Evolutionary conservation across 2,329 filamentous ascomycete species (phyloP).

Genomic region (Aphanoascus verrucosus): DNA sequence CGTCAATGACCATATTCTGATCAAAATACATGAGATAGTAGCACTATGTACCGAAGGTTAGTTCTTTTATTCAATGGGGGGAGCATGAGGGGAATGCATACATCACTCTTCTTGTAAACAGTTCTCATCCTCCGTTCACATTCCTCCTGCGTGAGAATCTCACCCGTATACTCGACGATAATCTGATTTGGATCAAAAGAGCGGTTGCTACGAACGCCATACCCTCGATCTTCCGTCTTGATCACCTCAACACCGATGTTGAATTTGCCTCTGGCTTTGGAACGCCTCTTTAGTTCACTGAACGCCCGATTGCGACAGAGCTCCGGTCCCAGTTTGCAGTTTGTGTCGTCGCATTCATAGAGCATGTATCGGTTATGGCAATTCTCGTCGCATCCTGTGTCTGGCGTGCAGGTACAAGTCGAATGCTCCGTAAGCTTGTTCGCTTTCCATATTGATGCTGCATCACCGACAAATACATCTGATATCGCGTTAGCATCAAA

Average conservation of each 20-base stretch:
- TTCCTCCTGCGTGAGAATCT: constrained; percentile 92
- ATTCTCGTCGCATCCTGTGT: constrained; percentile 73
- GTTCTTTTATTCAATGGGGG: not conserved
- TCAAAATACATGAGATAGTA: constrained; percentile 99
- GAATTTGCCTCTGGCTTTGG: constrained; percentile 70
- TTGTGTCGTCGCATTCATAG: constrained; percentile 86
- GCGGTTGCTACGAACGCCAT: constrained; percentile 82
- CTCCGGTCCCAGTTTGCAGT: constrained; percentile 68
- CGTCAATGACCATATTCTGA: constrained; percentile 97
- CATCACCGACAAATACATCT: constrained; percentile 88
- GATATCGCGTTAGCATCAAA: constrained; percentile 1
- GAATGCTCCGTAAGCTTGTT: constrained; percentile 63
- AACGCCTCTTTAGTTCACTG: constrained; percentile 62
- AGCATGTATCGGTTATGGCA: constrained; percentile 96
- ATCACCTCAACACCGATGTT: constrained; percentile 91
- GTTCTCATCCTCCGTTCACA: constrained; percentile 90
- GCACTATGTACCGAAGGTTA: constrained; percentile 47
- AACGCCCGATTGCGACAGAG: constrained; percentile 81
- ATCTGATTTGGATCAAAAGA: constrained; percentile 83
- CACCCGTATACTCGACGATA: constrained; percentile 95
- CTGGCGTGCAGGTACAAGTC: constrained; percentile 64
- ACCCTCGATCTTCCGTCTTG: constrained; percentile 78
- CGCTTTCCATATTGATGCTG: constrained; percentile 69
- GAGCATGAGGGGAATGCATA: constrained; percentile 36
- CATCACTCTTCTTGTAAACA: constrained; percentile 85